A percentile compares a stretch with the other conserved stretches of the same genome.
Conservation (phyloP, 768 basidiomycete genomes). For the Lepiota venenata region DNA sequence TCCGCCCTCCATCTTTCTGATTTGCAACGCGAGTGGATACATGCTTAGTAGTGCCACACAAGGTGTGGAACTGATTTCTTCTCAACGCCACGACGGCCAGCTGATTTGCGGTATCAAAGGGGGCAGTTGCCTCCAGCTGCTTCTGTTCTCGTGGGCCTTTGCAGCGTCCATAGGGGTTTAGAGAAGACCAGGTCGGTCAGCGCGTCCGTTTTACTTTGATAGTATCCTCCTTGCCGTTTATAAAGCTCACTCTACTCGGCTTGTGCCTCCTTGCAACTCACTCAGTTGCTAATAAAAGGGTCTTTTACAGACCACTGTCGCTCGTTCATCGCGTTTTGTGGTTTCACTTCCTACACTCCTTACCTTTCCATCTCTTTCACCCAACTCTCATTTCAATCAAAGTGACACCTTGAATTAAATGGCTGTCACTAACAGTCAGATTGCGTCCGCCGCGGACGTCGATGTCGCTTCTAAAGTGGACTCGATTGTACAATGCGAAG, state of each 20-base stretch:
- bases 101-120: background rate
- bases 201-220: background rate
- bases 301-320: background rate
- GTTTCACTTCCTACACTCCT: background rate
- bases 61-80: background rate
- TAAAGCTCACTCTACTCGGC: background rate
- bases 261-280: background rate
- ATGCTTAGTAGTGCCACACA: background rate
- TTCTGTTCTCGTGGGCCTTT: background rate
- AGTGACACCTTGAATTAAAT: background rate
- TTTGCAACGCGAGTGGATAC: background rate
- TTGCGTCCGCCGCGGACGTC: background rate
- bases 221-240: conserved; percentile 1
- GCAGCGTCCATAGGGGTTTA: background rate
- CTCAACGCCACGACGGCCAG: background rate
- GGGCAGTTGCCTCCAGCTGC: background rate
- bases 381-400: background rate
- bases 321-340: background rate
- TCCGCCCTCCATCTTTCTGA: background rate
- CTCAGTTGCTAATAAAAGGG: conserved; percentile 1
- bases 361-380: background rate
- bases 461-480: background rate
- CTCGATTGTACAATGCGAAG: background rate
- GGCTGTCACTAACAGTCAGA: background rate
- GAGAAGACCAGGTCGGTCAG: background rate